These are phyloP conservation scores for Aspergillus luchuensis DNA, from an alignment of 2,329 filamentous ascomycete genomes.

Conservation along the genomic window DNA sequence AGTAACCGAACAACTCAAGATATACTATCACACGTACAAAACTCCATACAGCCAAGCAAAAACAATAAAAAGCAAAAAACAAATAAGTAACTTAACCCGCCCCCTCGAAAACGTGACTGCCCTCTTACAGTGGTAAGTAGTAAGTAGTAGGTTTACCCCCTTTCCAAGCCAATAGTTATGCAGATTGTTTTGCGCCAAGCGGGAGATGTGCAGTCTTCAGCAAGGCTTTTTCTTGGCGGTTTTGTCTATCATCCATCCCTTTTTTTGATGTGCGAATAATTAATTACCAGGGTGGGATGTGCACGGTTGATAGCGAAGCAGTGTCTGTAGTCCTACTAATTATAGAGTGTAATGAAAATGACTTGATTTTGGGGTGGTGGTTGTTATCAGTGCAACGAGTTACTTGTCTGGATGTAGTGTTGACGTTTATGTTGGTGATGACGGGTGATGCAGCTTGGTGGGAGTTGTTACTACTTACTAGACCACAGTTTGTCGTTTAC, in stretches of 20 bases:
- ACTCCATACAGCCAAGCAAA: too few relatives aligned
- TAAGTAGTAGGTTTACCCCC: too few relatives aligned
- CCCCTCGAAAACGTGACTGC: background rate
- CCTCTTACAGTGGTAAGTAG: too few relatives aligned
- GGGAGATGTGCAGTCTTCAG: constrained; percentile 6
- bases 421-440: too few relatives aligned
- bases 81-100: background rate
- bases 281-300: background rate
- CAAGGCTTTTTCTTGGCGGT: constrained; percentile 11
- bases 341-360: background rate
- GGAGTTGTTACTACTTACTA: too few relatives aligned
- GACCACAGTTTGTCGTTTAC: too few relatives aligned
- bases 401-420: too few relatives aligned
- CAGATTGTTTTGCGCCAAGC: constrained; percentile 8
- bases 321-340: background rate
- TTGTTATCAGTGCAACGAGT: too few relatives aligned
- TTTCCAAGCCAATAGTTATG: constrained; percentile 11
- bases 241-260: background rate
- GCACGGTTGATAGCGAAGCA: too few relatives aligned
- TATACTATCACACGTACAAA: too few relatives aligned
- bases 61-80: background rate
- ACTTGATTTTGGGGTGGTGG: background rate
- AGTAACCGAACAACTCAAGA: too few relatives aligned
- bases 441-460: too few relatives aligned
- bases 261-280: background rate